Base-by-base conservation (phyloP, 495 filamentous ascomycete genomes). In the Penicillium daleae region DNA sequence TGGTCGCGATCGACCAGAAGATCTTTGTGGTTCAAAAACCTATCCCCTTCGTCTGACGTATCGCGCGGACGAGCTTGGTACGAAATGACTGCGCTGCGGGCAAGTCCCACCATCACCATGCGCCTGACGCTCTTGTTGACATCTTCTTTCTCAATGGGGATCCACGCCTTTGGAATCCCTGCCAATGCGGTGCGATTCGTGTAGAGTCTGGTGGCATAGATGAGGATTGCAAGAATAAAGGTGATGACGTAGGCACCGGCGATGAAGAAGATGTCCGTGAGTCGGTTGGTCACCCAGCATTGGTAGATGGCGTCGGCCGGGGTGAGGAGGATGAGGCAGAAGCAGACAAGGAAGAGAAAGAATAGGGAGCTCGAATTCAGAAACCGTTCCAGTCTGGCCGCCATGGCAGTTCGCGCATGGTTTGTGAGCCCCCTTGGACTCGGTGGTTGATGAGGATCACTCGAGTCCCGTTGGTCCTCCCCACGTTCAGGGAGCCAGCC, bases 171-270 rank as follows among this genome's bases (percentile, higher is more conserved):
- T 1, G 96, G 96, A 53, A 99, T 97, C 3, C 83, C 88, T 1
- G 87, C 81, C 24, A 99, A 82, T 13, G 89, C 87, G 35, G 80
- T 89, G 39, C 91, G 86, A 68, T 90, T 93, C 27, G 92, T 90
- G 74, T 92, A 97, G n/a, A 98, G 84, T n/a, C 96, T 83, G 27
- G 87, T 86, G 33, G 88, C 84, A 64, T 97, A 98, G 63, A 98
- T 86, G 44, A 97, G 85, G 39, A 86, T 71, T 27, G 90, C 83
- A 55, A 94, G 69, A 24, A 91, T 46, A 39, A 90, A 83, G 46
- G 92, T 93, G 26, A 93, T 77, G 50, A 96, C 70, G 70, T 96
- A 94, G 66, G 83, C 84, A 49, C 91, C 88, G 19, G 85, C 87
- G 72, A 97, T 85, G 72, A 95, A 85, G 78, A 97, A 91, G 66